phyloP scores from a whole-genome alignment of 495 filamentous ascomycete species.

The Bathelium albidoporum region DNA sequence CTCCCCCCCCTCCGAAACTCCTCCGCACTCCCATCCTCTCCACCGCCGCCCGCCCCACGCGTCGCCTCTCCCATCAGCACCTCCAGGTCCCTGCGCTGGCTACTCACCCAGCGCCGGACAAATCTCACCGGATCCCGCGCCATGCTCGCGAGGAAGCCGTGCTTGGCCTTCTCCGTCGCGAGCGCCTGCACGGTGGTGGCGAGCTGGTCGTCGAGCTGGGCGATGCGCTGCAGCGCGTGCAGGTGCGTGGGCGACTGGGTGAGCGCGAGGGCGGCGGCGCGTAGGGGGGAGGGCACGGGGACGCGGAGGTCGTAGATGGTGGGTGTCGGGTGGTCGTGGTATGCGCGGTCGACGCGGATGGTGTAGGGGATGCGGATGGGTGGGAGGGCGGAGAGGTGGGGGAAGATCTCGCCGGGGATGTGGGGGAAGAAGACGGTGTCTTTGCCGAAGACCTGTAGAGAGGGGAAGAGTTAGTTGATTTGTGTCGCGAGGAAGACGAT shows the following conservation, averaged over 20 bases:
- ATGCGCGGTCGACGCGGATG: constrained; percentile 82
- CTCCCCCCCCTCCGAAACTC: constrained; percentile 50
- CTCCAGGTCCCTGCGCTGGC: constrained; percentile 83
- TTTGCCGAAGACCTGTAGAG: constrained; percentile 60
- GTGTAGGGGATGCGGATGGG: constrained; percentile 84
- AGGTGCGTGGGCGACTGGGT: constrained; percentile 43
- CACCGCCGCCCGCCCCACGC: constrained; percentile 45
- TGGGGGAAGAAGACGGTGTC: constrained; percentile 84
- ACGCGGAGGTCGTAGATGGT: constrained; percentile 87
- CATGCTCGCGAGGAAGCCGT: constrained; percentile 68
- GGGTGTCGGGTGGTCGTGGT: constrained; percentile 51
- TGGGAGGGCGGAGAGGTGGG: constrained; percentile 66
- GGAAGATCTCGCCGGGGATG: constrained; percentile 63
- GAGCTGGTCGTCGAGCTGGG: constrained; percentile 69
- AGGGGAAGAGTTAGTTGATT: constrained; percentile 13
- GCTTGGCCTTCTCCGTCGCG: constrained; percentile 68
- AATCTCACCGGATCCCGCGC: constrained; percentile 74
- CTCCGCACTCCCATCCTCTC: constrained; percentile 39
- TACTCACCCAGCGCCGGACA: constrained; percentile 71
- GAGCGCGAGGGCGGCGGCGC: constrained; percentile 49
- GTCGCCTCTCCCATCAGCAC: constrained; percentile 74
- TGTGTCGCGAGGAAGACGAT: not conserved
- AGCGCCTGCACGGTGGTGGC: constrained; percentile 69
- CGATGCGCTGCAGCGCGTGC: constrained; percentile 57
- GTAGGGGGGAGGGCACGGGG: constrained; percentile 72